Evolutionary conservation across 1,284 basidiomycete genomes (phyloP).

Genomic region (Naganishia liquefaciens): DNA sequence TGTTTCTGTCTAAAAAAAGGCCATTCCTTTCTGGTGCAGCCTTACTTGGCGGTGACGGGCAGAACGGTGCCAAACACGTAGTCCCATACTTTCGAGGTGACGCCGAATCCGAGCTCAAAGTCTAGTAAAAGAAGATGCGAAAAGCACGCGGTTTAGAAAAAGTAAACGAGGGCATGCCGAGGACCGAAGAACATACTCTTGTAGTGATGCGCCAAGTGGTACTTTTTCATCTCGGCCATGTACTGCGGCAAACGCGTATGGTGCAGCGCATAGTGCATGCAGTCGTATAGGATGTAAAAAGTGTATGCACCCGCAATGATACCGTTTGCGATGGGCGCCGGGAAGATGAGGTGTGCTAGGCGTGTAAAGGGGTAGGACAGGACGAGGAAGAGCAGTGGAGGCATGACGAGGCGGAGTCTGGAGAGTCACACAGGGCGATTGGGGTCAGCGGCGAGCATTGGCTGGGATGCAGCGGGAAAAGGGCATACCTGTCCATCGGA

Average conservation of each 20-base stretch:
- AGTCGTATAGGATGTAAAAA: slow-evolving; percentile 88
- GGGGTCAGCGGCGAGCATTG: not conserved
- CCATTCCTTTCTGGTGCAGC: not conserved
- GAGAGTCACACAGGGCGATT: slow-evolving; percentile 18
- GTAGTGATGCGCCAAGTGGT: slow-evolving; percentile 97
- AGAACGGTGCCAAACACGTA: slow-evolving; percentile 83
- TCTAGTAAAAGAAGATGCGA: slow-evolving; percentile 52
- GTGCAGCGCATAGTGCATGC: slow-evolving; percentile 89
- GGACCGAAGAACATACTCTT: slow-evolving; percentile 60
- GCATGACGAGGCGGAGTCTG: slow-evolving; percentile 94
- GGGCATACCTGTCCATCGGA: slow-evolving; percentile 81
- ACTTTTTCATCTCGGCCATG: slow-evolving; percentile 89
- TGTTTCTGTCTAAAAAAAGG: not conserved
- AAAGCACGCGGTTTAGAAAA: too few species aligned
- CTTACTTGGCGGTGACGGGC: slow-evolving; percentile 55
- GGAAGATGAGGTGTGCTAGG: slow-evolving; percentile 82
- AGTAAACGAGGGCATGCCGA: not conserved
- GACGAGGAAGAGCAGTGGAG: slow-evolving; percentile 76
- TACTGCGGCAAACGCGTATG: slow-evolving; percentile 88
- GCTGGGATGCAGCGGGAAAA: not conserved
- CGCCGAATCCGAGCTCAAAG: slow-evolving; percentile 97
- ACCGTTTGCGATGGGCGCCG: slow-evolving; percentile 81
- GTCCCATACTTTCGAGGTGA: slow-evolving; percentile 95
- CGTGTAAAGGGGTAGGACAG: slow-evolving; percentile 86
- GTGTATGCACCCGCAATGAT: slow-evolving; percentile 87